phyloP scores from a whole-genome alignment of 1,284 basidiomycete species.

The Fomitopsis palustris region DNA sequence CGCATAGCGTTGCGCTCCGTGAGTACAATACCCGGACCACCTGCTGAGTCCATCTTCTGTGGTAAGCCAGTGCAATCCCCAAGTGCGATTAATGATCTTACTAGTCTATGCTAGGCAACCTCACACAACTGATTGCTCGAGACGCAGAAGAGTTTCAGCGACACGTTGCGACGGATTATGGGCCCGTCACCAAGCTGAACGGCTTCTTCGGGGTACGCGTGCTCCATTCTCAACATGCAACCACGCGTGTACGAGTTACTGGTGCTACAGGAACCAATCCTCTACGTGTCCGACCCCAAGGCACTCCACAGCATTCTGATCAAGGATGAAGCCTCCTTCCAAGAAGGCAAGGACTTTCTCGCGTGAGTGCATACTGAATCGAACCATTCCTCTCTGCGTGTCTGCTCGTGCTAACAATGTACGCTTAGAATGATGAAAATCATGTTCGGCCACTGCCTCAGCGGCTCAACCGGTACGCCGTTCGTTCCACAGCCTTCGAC shows the following conservation, averaged over 20 bases:
- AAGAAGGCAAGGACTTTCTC: constrained; percentile 12
- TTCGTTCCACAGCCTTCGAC: neutral
- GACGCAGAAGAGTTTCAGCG: constrained; percentile 9
- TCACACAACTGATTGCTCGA: constrained; percentile 14
- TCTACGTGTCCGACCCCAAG: constrained; percentile 16
- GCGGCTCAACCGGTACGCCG: constrained; percentile 9
- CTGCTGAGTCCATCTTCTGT: neutral
- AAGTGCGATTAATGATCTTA: neutral
- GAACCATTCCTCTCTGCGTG: neutral
- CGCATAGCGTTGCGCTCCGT: neutral
- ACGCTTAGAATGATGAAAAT: constrained; percentile 5
- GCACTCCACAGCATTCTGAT: constrained; percentile 15
- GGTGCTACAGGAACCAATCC: constrained; percentile 8
- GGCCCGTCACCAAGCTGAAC: constrained; percentile 6
- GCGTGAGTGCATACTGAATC: neutral
- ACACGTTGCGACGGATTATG: neutral
- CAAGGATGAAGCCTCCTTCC: constrained; percentile 16
- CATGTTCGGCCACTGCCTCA: constrained; percentile 13
- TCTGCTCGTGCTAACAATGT: neutral
- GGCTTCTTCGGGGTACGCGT: constrained; percentile 11
- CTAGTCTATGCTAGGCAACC: constrained; percentile 6
- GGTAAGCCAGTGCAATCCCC: neutral
- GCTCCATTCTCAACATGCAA: neutral
- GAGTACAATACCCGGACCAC: neutral
- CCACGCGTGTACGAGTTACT: too few species aligned